Evolutionary conservation across 257 asterid species (phyloP), one percentile per base, ranked within the genome.

Genomic region (Anisodus tanguticus): DNA sequence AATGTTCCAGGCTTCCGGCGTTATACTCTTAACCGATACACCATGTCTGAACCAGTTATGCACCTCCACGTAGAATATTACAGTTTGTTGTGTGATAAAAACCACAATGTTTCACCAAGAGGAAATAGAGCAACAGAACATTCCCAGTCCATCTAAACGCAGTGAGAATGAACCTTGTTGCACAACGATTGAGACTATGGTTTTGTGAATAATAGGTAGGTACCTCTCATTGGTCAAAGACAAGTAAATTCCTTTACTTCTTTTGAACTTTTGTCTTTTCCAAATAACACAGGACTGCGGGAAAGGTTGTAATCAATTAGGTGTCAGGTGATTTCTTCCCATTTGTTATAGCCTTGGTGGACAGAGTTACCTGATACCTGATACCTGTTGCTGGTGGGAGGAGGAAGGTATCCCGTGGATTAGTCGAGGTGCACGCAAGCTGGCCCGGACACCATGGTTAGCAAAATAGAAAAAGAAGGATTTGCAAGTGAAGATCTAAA

Each of bases 181-280:
- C 53, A 69, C 51, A 16, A 69, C 17, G 15, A 45, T 69, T 69
- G 54, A 8, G 39, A 69, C 78, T 41, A 69, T 69, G 53, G 31
- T 62, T 60, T 19, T 62, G 68, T 62, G 68, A 62, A 62, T 62
- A 62, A 19, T 62, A 62, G 68, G 59, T 62, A 62, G 68, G 59
- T 12, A 54, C 37, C 31, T 62, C 68, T 19, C 68, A 62, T 62
- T 19, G 7, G n/a, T 62, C 11, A 62, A 60, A 62, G 19, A 13
- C 6, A 62, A 62, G 37, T 19, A 5, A 62, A 11, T 10, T 62
- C n/a, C 68, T 62, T 60, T 62, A 19, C 35, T 19, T 62, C 19
- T 19, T 62, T 62, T 62, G 10, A n/a, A 60, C 68, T 8, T 60
- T 60, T 60, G 35, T 35, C 68, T 6, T 60, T 55, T 60, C 37